These are phyloP conservation scores for Zygosaccharomyces pseudobailii DNA, from an alignment of 1,139 yeast genomes.

Conservation along the genomic window DNA sequence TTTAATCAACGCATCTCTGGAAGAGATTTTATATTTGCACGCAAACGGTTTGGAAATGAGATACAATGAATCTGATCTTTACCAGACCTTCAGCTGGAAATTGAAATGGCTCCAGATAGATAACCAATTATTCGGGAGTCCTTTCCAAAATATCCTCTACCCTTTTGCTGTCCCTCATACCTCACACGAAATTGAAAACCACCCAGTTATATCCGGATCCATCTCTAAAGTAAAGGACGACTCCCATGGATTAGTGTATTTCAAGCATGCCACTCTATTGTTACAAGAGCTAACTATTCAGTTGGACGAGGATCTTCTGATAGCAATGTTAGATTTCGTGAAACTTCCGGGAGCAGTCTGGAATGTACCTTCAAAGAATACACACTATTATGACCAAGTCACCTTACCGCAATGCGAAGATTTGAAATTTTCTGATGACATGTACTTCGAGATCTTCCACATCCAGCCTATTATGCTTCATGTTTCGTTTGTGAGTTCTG, in stretches of 20 bases:
- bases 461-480: constrained; percentile 88
- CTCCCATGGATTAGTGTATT: constrained; percentile 81
- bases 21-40: constrained; percentile 80
- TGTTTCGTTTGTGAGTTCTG: constrained; percentile 88
- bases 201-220: constrained; percentile 87
- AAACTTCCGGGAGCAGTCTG: constrained; percentile 70
- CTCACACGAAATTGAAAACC: constrained; percentile 76
- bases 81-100: constrained; percentile 74
- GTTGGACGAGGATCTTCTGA: constrained; percentile 88
- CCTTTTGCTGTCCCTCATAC: constrained; percentile 90
- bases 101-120: constrained; percentile 94
- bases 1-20: constrained; percentile 60
- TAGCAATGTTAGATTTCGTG: constrained; percentile 74
- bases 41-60: constrained; percentile 75
- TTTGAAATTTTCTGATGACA: constrained; percentile 59
- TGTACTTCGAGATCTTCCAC: constrained; percentile 89
- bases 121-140: constrained; percentile 83
- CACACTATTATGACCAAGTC: constrained; percentile 46
- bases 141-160: constrained; percentile 83
- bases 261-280: constrained; percentile 85
- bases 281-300: constrained; percentile 90
- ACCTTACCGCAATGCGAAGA: constrained; percentile 68
- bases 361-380: constrained; percentile 38
- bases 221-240: constrained; percentile 81
- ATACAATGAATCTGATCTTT: constrained; percentile 78